phyloP scores from a whole-genome alignment of 306 rosid species.

The Glycyrrhiza uralensis region DNA sequence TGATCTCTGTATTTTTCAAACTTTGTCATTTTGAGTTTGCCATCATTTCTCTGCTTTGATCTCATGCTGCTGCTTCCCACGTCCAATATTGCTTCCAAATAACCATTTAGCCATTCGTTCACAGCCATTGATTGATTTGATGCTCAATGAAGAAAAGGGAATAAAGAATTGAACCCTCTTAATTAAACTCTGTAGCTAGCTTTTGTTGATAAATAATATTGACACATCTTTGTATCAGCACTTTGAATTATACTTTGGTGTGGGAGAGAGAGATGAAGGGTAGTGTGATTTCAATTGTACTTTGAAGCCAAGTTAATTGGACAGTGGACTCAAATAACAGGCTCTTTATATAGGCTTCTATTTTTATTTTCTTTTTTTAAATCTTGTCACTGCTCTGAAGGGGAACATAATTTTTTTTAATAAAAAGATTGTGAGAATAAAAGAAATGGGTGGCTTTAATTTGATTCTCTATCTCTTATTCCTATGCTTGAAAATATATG shows the following conservation, averaged over 20 bases:
- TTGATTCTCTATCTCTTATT: constrained; percentile 42
- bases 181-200: no score
- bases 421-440: constrained; percentile 21
- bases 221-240: neutral
- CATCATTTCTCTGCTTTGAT: constrained; percentile 33
- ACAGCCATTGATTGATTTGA: constrained; percentile 52
- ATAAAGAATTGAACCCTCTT: no score
- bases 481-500: constrained; percentile 17
- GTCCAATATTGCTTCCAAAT: constrained; percentile 78
- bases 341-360: constrained; percentile 27
- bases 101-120: constrained; percentile 77
- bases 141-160: neutral
- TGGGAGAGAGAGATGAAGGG: no score
- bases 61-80: constrained; percentile 40
- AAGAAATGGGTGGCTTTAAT: constrained; percentile 46
- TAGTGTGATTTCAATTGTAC: no score
- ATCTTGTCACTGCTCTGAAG: neutral
- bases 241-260: no score
- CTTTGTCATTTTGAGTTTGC: constrained; percentile 33
- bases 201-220: no score
- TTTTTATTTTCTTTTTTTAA: neutral
- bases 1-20: constrained; percentile 35
- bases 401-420: neutral
- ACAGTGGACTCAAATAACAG: no score
- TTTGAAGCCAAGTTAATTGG: no score